Evolutionary conservation across 2,329 filamentous ascomycete species (phyloP).

Genomic region (Cladophialophora carrionii): DNA sequence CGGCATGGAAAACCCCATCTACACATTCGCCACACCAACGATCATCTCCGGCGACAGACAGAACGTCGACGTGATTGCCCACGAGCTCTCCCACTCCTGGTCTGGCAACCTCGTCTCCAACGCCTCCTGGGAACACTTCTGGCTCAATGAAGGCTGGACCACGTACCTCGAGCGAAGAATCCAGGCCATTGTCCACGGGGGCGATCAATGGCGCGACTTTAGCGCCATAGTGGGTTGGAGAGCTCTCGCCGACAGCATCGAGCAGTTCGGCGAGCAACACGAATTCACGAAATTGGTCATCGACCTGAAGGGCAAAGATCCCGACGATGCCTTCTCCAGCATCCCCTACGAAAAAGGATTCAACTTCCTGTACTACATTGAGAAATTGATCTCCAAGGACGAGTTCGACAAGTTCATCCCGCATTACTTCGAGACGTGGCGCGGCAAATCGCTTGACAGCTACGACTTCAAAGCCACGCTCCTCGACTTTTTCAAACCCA

Average conservation of each 20-base stretch:
- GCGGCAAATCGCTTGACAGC: slow-evolving; percentile 84
- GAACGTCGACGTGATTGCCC: slow-evolving; percentile 95
- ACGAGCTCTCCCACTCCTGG: slow-evolving; percentile 78
- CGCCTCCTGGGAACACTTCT: slow-evolving; percentile 58
- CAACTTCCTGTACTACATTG: slow-evolving; percentile 88
- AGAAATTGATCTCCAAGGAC: slow-evolving; percentile 79
- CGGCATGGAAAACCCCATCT: slow-evolving; percentile 91
- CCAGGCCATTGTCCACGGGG: slow-evolving; percentile 72
- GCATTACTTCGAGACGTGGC: slow-evolving; percentile 86
- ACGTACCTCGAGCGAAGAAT: slow-evolving; percentile 90
- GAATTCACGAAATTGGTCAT: slow-evolving; percentile 91
- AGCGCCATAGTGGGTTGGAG: slow-evolving; percentile 97
- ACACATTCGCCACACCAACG: slow-evolving; percentile 92
- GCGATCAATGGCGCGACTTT: slow-evolving; percentile 82
- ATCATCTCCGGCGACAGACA: slow-evolving; percentile 89
- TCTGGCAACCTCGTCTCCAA: slow-evolving; percentile 74
- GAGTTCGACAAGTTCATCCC: slow-evolving; percentile 95
- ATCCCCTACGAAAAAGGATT: slow-evolving; percentile 97
- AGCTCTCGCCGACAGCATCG: slow-evolving; percentile 77
- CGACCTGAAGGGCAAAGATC: slow-evolving; percentile 85
- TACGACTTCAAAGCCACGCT: slow-evolving; percentile 92
- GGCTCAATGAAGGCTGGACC: slow-evolving; percentile 83
- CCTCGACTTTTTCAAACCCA: slow-evolving; percentile 76
- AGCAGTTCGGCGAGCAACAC: slow-evolving; percentile 77
- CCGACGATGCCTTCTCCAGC: slow-evolving; percentile 91